Evolutionary conservation across 352 stramenopile genomes (phyloP).

Genomic region (Globisporangium nagaii): DNA sequence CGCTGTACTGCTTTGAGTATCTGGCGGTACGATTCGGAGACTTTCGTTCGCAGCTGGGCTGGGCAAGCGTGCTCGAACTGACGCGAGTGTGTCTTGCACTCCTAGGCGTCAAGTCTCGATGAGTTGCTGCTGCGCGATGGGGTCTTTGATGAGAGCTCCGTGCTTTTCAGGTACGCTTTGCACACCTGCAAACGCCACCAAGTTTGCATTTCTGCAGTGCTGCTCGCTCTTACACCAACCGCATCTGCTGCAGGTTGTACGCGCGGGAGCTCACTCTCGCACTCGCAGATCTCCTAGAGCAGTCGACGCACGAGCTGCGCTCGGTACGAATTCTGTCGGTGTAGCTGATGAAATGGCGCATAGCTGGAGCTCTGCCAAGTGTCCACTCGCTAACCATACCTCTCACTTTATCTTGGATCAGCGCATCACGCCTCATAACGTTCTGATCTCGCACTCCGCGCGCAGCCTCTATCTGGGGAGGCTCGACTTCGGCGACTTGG

Average conservation of each 20-base stretch:
- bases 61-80: too few species aligned
- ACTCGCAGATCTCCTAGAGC: conserved; percentile 23
- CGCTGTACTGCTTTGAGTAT: conserved; percentile 4
- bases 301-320: conserved; percentile 18
- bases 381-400: too few species aligned
- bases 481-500: conserved; percentile 2
- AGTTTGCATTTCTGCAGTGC: too few species aligned
- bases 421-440: not conserved
- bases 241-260: conserved; percentile 1
- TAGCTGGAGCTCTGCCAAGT: too few species aligned
- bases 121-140: not conserved
- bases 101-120: not conserved
- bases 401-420: not conserved
- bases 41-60: too few species aligned
- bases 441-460: not conserved
- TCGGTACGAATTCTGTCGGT: not conserved
- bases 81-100: not conserved
- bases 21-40: not conserved
- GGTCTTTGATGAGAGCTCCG: not conserved
- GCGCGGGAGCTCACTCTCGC: conserved; percentile 15
- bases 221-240: too few species aligned
- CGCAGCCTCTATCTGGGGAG: not conserved
- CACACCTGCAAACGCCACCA: too few species aligned
- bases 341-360: not conserved
- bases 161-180: conserved; percentile 2